Evolutionary conservation across 1,284 basidiomycete genomes (phyloP).

Genomic region (Ustilago trichophora): DNA sequence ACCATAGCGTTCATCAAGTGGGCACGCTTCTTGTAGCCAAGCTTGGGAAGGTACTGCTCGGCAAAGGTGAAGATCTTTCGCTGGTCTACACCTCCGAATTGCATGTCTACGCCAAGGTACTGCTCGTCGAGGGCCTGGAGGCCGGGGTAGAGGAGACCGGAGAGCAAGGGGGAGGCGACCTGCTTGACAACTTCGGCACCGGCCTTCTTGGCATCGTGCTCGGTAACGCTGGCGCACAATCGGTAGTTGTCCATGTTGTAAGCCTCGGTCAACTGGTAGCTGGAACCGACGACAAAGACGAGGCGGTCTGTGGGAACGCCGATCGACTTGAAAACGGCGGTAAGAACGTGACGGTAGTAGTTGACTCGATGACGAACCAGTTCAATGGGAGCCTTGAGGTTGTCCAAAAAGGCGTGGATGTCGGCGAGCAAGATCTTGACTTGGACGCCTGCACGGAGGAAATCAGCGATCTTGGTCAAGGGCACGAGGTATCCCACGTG

Average conservation of each 20-base stretch:
- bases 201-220: constrained; percentile 97
- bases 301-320: constrained; percentile 83
- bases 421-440: constrained; percentile 92
- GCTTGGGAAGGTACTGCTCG: constrained; percentile 88
- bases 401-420: constrained; percentile 96
- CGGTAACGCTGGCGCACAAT: constrained; percentile 85
- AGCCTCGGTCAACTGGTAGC: constrained; percentile 88
- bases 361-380: constrained; percentile 87
- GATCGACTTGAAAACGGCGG: constrained; percentile 84
- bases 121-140: constrained; percentile 97
- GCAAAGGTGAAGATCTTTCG: constrained; percentile 99
- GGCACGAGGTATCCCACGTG: constrained; percentile 98
- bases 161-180: constrained; percentile 88
- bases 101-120: constrained; percentile 94
- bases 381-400: constrained; percentile 95
- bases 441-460: constrained; percentile 88
- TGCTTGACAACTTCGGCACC: constrained; percentile 99
- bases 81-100: constrained; percentile 98
- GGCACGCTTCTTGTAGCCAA: constrained; percentile 93
- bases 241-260: constrained; percentile 97
- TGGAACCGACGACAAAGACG: constrained; percentile 84
- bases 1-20: constrained; percentile 99
- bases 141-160: constrained; percentile 92
- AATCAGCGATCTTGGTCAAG: constrained; percentile 95
- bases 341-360: constrained; percentile 87